Evolutionary conservation across 257 asterid genomes (phyloP), one percentile per base, ranked within the genome.

Genomic region (Nicotiana sylvestris): DNA sequence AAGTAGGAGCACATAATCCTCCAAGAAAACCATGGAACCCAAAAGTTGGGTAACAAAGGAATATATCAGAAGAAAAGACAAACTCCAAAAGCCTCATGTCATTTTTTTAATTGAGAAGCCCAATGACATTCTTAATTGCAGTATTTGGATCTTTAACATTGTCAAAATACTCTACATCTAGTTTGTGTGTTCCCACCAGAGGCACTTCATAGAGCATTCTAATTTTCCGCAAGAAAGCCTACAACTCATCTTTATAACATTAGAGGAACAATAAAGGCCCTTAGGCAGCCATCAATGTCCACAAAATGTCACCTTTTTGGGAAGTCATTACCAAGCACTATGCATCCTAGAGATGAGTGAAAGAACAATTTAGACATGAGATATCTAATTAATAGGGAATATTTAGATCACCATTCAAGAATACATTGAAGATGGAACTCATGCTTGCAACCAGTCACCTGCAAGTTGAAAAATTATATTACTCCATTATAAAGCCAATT

Each of bases 361-460:
- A 57, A 32, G 35, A 21, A 70, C 35, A 39, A 6, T 13, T 64
- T 55, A 16, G 53, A 35, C 35, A 64, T 7, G 37, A 83, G n/a
- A 35, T 7, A 60, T 69, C 9, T 6, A 30, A 3, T 46, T 65
- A 53, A 64, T 9, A 43, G 37, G 29, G 35, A 69, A 51, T 43
- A 8, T 11, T 64, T 3, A 76, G 11, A 25, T 35, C 89, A 94
- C 97, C 98, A 94, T 84, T 94, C 98, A 83, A 94, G 97, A 76
- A 94, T 87, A 86, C 98, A 94, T 33, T 94, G 98, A 78, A 94
- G 98, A 85, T 94, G 97, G 87, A 91, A 94, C 88, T 94, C 98
- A 46, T 92, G 98, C 90, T 91, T 94, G 92, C 98, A 94, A 88
- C 86, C 88, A 56, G 98, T 94, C 90, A 94, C 88, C 98, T 94